Percentiles rank a stretch among this genome's conserved stretches.
phyloP scores from a whole-genome alignment of 352 stramenopile species.

The Pythium guiyangense region DNA sequence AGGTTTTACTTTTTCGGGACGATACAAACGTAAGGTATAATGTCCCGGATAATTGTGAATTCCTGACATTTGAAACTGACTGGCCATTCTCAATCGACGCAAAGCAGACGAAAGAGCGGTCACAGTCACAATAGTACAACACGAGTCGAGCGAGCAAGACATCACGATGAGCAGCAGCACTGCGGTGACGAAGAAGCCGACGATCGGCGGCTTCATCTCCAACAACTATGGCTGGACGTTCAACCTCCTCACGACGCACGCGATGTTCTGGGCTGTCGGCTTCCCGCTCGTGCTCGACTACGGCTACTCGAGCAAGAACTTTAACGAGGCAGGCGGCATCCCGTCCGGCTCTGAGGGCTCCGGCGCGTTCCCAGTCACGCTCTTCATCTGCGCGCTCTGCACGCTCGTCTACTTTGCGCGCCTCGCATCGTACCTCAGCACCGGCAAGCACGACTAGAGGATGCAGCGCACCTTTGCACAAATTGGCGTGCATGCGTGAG shows the following conservation, averaged over 20 bases:
- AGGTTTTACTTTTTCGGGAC: too few relatives aligned
- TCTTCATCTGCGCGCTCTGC: constrained; percentile 73
- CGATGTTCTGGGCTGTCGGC: constrained; percentile 80
- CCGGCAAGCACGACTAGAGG: constrained; percentile 22
- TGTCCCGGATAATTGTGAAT: too few relatives aligned
- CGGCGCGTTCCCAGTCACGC: constrained; percentile 75
- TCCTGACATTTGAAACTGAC: too few relatives aligned
- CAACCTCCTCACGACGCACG: constrained; percentile 77
- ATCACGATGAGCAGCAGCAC: constrained; percentile 1
- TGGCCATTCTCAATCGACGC: too few relatives aligned
- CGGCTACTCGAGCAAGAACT: constrained; percentile 74
- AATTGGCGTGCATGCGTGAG: too few relatives aligned
- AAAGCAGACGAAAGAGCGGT: too few relatives aligned
- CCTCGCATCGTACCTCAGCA: constrained; percentile 51
- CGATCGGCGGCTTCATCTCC: constrained; percentile 49
- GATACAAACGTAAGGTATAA: too few relatives aligned
- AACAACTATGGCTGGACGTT: constrained; percentile 84
- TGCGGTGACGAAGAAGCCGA: constrained; percentile 18
- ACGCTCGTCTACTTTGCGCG: constrained; percentile 58
- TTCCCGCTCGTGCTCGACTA: constrained; percentile 75
- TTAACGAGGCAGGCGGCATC: constrained; percentile 71
- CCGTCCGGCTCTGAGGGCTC: constrained; percentile 72
- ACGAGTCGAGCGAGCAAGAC: too few relatives aligned
- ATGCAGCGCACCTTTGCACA: neutral
- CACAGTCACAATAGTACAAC: too few relatives aligned